phyloP scores from a whole-genome alignment of 345 rosid species.

The Hibiscus trionum region DNA sequence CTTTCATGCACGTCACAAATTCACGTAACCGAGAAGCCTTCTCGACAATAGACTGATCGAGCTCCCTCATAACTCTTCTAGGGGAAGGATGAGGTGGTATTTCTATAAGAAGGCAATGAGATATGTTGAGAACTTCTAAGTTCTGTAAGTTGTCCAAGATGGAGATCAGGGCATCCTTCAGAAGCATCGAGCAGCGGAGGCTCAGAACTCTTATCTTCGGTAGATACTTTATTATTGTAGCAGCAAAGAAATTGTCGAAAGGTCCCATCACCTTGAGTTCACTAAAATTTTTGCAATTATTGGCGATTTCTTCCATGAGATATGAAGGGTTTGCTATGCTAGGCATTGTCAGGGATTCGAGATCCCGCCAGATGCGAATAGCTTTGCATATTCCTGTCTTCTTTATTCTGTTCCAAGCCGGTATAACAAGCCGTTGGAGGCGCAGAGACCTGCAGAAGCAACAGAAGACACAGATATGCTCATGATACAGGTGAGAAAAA shows the following conservation, averaged over 20 bases:
- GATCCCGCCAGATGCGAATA: conserved; percentile 59
- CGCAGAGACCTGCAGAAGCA: conserved; percentile 47
- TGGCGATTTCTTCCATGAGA: conserved; percentile 64
- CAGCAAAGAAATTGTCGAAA: background rate
- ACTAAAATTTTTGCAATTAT: conserved; percentile 49
- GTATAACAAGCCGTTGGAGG: conserved; percentile 61
- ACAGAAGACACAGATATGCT: background rate
- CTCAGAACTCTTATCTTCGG: conserved; percentile 7
- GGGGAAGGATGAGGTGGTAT: conserved; percentile 27
- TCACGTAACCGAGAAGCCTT: conserved; percentile 47
- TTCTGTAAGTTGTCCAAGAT: conserved; percentile 46
- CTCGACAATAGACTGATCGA: conserved; percentile 38
- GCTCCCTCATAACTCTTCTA: conserved; percentile 34
- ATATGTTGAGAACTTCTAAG: conserved; percentile 74
- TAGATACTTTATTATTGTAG: background rate
- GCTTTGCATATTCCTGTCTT: conserved; percentile 66
- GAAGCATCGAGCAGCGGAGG: conserved; percentile 57
- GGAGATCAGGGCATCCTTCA: conserved; percentile 47
- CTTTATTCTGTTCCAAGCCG: conserved; percentile 86
- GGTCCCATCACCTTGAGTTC: conserved; percentile 42
- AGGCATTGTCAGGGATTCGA: conserved; percentile 88
- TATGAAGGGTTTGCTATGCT: conserved; percentile 60
- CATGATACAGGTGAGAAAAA: background rate
- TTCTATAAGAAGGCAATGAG: conserved; percentile 67
- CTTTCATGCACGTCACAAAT: conserved; percentile 58